Base-by-base conservation (phyloP, 2,329 filamentous ascomycete species). In the Pseudogymnoascus sp. region DNA sequence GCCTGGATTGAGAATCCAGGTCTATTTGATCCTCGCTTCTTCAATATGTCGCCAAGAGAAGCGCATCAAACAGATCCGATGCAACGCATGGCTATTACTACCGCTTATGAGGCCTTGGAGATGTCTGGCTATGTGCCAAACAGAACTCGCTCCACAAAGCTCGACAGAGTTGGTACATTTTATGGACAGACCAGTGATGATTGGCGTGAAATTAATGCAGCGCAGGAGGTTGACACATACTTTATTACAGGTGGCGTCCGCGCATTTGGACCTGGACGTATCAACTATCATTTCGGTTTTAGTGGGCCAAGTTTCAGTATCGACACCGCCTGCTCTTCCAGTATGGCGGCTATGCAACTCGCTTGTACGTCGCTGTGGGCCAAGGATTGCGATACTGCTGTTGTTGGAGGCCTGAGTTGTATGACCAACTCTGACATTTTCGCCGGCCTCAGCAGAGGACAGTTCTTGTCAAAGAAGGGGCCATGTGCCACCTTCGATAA, bases 11-110 rank as follows among this genome's bases (percentile, higher is more conserved):
- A 91, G 66, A 83, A 91, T 65, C 89, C 89, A 0, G 88, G 88
- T 63, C 79, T 88, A 59, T 93, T 93, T 70, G 90, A 93, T 69
- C 86, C 88, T n/a, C 81, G 87, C 0, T 92, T 93, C 76, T 93
- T 93, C 82, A 91, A 91, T 75, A 92, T 93, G 86, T 92, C 89
- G 37, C 89, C 89, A 5, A 84, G 88, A 68, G 89, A 93, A 75
- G 90, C 90, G 28, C 83, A 85, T 61, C 88, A 92, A 71, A 91
- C 88, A 1, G 90, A 93, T 72, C 90, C 90, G 0, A 91, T 91
- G 82, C 89, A 91, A 73, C 83, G 90, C 69, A 80, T 92, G 67
- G 87, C 88, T 2, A 77, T 94, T 21, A 84, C 87, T 7, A 91
- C 89, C 2, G 89, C 89, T 0, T 93, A 91, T 69, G 90, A 93